Evolutionary conservation across 306 rosid species (phyloP).

Genomic region (Prunus padus): DNA sequence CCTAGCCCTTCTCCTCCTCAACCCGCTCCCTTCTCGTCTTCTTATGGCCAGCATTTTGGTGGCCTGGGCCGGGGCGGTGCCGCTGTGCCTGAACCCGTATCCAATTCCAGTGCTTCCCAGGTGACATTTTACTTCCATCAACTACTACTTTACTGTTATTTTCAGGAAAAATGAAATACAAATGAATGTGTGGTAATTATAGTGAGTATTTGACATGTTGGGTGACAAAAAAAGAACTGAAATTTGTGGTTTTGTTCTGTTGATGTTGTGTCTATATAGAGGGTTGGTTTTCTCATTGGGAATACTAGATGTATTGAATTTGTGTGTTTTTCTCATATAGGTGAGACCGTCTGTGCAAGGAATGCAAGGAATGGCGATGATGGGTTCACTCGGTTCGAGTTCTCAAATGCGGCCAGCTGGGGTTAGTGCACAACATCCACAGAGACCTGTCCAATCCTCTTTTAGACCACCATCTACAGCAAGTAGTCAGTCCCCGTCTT

Average conservation of each 20-base stretch:
- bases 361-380: slow-evolving; percentile 65
- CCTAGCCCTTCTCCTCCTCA: slow-evolving; percentile 40
- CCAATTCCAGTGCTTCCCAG: slow-evolving; percentile 62
- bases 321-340: slow-evolving; percentile 22
- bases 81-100: slow-evolving; percentile 39
- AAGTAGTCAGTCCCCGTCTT: slow-evolving; percentile 48
- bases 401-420: slow-evolving; percentile 78
- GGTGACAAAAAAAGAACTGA: not conserved
- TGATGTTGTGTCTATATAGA: not conserved
- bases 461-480: slow-evolving; percentile 64
- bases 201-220: not conserved
- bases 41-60: slow-evolving; percentile 78
- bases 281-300: not conserved
- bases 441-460: slow-evolving; percentile 71
- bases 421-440: slow-evolving; percentile 53
- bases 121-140: slow-evolving; percentile 21
- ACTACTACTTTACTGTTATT: not conserved
- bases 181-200: not conserved
- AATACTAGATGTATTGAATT: too few relatives aligned
- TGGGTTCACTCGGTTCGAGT: slow-evolving; percentile 69
- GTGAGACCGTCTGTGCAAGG: slow-evolving; percentile 68
- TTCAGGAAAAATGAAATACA: not conserved
- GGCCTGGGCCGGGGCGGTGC: slow-evolving; percentile 70
- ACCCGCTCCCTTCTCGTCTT: slow-evolving; percentile 50
- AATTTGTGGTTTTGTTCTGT: not conserved